Base-by-base conservation (phyloP, 257 asterid species). In the Avicennia marina region DNA sequence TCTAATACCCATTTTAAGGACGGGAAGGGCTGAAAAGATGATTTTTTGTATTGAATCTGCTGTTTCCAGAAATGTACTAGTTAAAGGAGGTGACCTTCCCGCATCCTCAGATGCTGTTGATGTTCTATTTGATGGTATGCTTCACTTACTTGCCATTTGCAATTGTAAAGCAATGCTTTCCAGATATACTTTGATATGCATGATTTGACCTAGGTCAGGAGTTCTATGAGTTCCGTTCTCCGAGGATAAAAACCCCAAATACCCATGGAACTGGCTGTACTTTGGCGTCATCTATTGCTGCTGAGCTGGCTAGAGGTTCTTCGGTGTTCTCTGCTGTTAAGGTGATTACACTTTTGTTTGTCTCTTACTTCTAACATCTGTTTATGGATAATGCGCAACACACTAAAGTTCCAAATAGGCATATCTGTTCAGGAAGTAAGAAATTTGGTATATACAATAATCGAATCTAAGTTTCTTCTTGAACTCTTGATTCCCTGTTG, bases 221-320 rank as follows among this genome's bases (percentile, higher is more conserved):
- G 34, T 88, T 83, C 67, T 69, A 70, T 45, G 98, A 88, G 74
- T 84, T 88, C 44, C 82, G 78, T 17, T 76, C 94, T 11, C 17
- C 86, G 52, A 88, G 96, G 67, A 71, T 91, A 64, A 62, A 63
- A 51, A 83, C 96, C 54, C 42, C 57, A 17, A 91, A 91, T 67
- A 78, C 95, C 34, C 98, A 91, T 77, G 98, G 96, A 78, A 91
- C 98, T 72, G 98, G 98, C 60, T 91, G 98, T 65, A 91, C 93
- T 25, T 70, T 91, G 80, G 96, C 98, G 24, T 82, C 98, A 39
- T 58, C 79, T 39, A 82, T 91, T 66, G 98, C 98, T 41, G 96
- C 98, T 38, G 98, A 88, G 80, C 77, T 91, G 50, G 96, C 98
- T 40, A 91, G 70, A 67, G 98, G 95, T 29, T 80, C 79, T 68